phyloP scores from a whole-genome alignment of 352 stramenopile species.

The Saprolegnia parasitica region DNA sequence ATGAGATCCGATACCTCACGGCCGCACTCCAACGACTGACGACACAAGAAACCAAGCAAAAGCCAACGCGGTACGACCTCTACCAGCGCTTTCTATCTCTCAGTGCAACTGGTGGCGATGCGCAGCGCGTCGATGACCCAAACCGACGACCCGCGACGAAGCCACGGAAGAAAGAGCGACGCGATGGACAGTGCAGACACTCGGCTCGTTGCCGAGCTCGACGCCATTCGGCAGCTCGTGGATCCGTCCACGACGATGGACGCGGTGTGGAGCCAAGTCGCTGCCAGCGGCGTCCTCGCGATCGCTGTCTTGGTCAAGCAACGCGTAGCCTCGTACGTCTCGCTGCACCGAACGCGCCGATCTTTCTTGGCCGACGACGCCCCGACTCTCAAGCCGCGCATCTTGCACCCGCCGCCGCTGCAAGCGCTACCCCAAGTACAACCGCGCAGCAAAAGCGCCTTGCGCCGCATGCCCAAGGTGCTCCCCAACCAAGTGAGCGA shows the following conservation, averaged over 20 bases:
- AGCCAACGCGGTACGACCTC: background rate
- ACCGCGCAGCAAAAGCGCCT: background rate
- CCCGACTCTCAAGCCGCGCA: background rate
- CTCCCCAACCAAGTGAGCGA: background rate
- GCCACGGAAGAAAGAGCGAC: background rate
- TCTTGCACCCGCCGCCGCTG: background rate
- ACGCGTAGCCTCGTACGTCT: background rate
- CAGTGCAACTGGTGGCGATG: too few species aligned
- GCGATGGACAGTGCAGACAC: background rate
- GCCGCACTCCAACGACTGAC: background rate
- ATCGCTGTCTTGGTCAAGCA: slow-evolving; percentile 20
- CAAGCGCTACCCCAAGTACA: background rate
- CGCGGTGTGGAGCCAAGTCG: slow-evolving; percentile 10
- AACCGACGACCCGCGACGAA: background rate
- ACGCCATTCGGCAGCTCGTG: slow-evolving; percentile 19
- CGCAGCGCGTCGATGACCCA: background rate
- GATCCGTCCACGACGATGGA: background rate
- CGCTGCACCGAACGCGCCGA: background rate
- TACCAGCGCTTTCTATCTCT: too few species aligned
- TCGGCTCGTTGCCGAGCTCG: slow-evolving; percentile 7
- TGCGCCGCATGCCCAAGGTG: background rate
- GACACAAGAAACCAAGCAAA: background rate
- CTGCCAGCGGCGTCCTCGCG: slow-evolving; percentile 4
- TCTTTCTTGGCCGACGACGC: too few species aligned
- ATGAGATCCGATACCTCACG: background rate